Evolutionary conservation across 805 yeast species (phyloP), one percentile per base, ranked within the genome.

Genomic region (Myxozyma monticola): DNA sequence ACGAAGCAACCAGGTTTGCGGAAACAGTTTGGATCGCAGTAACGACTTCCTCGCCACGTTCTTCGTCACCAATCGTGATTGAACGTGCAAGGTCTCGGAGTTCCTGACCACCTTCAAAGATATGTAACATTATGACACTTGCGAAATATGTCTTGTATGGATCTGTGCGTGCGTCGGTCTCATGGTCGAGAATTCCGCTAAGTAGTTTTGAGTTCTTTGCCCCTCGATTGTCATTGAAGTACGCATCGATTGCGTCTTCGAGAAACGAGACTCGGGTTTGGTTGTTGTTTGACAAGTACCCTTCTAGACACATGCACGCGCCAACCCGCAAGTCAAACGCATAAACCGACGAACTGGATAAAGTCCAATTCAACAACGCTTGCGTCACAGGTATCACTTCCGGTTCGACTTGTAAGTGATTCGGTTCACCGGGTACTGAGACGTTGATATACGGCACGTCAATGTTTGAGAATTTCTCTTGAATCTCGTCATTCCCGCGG

Each of bases 401-500:
- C 3, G 65, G 71, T 43, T 60, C 67, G 4, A 58, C 51, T 33
- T 64, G 69, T 5, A 60, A 59, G 10, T 60, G 56, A 28, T 55
- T 54, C 1, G 64, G 45, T 10, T 60, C 63, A 10, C 50, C 58
- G 0, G 82, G 81, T 45, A 79, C 62, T 4, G 83, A 73, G 9
- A 96, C 88, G 62, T 88, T 97, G 48, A 90, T 74, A 63, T 84
- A 88, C 0, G 99, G 99, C 6, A 93, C 96, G 66, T 93, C 98
- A 12, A 91, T 82, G 47, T 81, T 81, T 1, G 88, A 75, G 60
- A 91, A 84, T 50, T 80, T 80, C 12, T 71, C 69, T 66, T 93
- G 99, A 29, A 85, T 76, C 1, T 73, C 77, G 2, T 74, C 67
- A 64, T 89, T 88, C 26, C 80, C 76, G 41, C 82, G 70, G 3